These are phyloP conservation scores for Hypoxylon sp. DNA, from an alignment of 2,329 filamentous ascomycete species.

Conservation along the genomic window DNA sequence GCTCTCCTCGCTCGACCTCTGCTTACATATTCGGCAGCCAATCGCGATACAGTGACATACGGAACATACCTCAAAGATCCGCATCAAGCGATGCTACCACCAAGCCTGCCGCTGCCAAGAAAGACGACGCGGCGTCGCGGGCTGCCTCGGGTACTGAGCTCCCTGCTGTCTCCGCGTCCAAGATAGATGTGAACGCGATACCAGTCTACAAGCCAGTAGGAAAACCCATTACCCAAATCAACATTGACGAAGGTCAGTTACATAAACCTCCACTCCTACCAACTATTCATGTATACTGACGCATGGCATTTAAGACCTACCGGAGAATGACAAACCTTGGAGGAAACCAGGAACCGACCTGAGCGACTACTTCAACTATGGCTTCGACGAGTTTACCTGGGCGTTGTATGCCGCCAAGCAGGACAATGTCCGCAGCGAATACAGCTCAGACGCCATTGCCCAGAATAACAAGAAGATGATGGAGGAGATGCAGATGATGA, in stretches of 20 bases:
- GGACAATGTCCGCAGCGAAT: constrained; percentile 80
- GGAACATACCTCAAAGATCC: constrained; percentile 73
- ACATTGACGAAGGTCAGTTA: constrained; percentile 75
- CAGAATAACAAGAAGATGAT: constrained; percentile 83
- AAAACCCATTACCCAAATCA: constrained; percentile 82
- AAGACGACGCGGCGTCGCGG: constrained; percentile 58
- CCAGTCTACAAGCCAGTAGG: constrained; percentile 84
- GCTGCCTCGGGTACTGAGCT: constrained; percentile 47
- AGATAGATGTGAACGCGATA: constrained; percentile 85
- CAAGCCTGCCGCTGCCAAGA: constrained; percentile 62
- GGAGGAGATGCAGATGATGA: constrained; percentile 76
- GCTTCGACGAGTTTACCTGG: constrained; percentile 99
- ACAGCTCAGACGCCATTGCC: constrained; percentile 74
- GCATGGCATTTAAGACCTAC: constrained; percentile 64
- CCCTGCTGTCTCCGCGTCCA: constrained; percentile 80
- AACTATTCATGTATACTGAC: constrained; percentile 23
- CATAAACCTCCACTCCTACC: neutral
- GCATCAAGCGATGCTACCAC: constrained; percentile 64
- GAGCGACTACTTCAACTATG: constrained; percentile 99
- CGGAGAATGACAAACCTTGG: constrained; percentile 93
- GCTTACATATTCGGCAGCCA: constrained; percentile 58
- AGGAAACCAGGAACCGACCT: constrained; percentile 93
- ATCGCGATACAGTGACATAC: constrained; percentile 73
- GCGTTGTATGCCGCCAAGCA: constrained; percentile 93
- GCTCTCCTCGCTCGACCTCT: neutral